Evolutionary conservation across 129 eudicot genomes (phyloP), one percentile per base, ranked within the genome.

Genomic region (sunflower (Helianthus annuus)): DNA sequence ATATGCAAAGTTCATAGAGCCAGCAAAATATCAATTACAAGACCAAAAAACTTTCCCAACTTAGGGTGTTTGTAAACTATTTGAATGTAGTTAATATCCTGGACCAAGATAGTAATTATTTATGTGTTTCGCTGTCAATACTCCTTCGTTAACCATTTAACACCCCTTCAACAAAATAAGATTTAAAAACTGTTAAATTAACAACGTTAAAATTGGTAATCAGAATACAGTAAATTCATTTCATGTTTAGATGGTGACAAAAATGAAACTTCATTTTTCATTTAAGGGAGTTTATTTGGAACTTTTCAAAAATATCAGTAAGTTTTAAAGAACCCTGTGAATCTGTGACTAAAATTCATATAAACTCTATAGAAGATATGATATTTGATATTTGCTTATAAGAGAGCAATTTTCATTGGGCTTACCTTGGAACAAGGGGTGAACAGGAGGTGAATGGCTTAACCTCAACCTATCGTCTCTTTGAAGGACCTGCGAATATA

Each of bases 391-490:
- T 49, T 19, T 19, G 22, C 22, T 19, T 19, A 19, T 19, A 19
- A 19, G 22, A 19, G 22, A 19, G 22, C 22, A 19, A 19, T 19
- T 4, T 65, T 44, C 61, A 36, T 36, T 29, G 29, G 22, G 71
- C 63, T 67, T 84, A 94, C 99, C 97, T 71, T 83, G 61, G 78
- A 88, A 86, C 6, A 91, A 80, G 55, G 81, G 93, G 76, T 84
- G 80, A 49, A 69, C 82, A 27, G 95, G 78, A 39, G 82, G 39
- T 2, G 89, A 48, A 48, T 83, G 87, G 63, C 73, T 86, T 73
- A 84, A 70, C 75, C 89, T 85, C 72, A 80, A 69, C 57, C 85
- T 82, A 54, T 88, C 97, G 36, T 88, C 97, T 69, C 91, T 86
- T 19, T 83, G 88, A 68, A 83, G 78, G 75, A 71, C 83, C 99